Percentiles rank a stretch among this genome's conserved stretches.
Evolutionary conservation across 176 grass and related monocot genomes (phyloP).

Genomic region (Secale cereale): DNA sequence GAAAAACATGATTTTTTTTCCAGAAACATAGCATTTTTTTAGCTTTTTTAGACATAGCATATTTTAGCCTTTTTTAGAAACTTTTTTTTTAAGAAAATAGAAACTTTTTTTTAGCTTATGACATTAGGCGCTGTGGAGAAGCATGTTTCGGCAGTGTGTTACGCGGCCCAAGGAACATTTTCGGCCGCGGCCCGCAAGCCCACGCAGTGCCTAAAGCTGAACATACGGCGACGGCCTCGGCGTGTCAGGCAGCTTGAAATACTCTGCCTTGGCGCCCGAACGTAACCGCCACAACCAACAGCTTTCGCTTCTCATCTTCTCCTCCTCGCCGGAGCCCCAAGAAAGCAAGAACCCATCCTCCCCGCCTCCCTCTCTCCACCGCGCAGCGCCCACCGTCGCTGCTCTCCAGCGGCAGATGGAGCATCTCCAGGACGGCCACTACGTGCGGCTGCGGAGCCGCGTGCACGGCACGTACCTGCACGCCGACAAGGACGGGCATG

Average conservation of each 20-base stretch:
- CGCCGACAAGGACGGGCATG: constrained; percentile 2
- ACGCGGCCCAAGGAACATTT: too few relatives aligned
- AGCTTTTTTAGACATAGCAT: too few relatives aligned
- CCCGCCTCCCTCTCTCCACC: background rate
- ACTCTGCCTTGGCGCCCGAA: background rate
- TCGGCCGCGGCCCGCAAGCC: too few relatives aligned
- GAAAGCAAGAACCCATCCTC: background rate
- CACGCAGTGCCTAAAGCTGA: too few relatives aligned
- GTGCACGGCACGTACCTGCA: background rate
- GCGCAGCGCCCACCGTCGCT: background rate
- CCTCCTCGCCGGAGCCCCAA: background rate
- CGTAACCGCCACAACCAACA: background rate
- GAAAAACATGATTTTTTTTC: too few relatives aligned
- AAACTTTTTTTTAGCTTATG: too few relatives aligned
- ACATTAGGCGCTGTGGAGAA: too few relatives aligned
- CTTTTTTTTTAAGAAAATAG: too few relatives aligned
- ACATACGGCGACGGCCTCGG: too few relatives aligned
- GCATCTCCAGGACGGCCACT: background rate
- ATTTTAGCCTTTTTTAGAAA: too few relatives aligned
- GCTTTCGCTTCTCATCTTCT: background rate
- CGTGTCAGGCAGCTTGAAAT: background rate
- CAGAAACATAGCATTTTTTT: too few relatives aligned
- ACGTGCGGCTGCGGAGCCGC: constrained; percentile 21
- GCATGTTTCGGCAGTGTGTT: too few relatives aligned
- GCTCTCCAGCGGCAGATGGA: background rate